These are phyloP conservation scores for Conidiobolus incongruus DNA, from an alignment of 371 early-diverging fungal species.

Conservation along the genomic window DNA sequence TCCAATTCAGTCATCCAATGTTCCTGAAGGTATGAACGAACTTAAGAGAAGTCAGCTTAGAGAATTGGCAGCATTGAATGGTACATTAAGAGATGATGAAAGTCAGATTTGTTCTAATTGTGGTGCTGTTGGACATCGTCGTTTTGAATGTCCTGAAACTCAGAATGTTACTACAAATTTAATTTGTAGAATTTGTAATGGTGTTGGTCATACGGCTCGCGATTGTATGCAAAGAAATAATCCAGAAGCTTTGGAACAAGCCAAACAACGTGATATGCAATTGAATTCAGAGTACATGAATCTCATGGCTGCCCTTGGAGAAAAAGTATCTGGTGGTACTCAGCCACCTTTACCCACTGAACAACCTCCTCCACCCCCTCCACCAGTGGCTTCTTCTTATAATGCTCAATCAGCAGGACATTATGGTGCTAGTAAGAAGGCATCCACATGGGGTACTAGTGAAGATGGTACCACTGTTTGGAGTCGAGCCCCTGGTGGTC, in stretches of 20 bases:
- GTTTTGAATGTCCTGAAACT: constrained; percentile 79
- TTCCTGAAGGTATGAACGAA: constrained; percentile 86
- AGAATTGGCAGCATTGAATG: constrained; percentile 86
- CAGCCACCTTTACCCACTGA: constrained; percentile 2
- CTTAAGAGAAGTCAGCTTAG: constrained; percentile 81
- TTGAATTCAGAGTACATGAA: constrained; percentile 69
- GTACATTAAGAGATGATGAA: constrained; percentile 87
- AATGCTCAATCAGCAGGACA: too few species aligned
- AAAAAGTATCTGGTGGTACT: constrained; percentile 21
- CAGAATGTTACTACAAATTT: constrained; percentile 56
- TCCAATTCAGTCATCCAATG: constrained; percentile 71
- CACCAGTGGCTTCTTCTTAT: neutral
- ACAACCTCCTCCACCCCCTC: neutral
- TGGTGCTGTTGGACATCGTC: constrained; percentile 73
- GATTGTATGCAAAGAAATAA: constrained; percentile 63
- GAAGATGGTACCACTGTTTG: too few species aligned
- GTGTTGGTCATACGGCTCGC: constrained; percentile 77
- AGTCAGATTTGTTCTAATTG: constrained; percentile 85
- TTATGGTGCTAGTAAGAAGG: too few species aligned
- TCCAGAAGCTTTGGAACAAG: constrained; percentile 38
- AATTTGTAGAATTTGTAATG: constrained; percentile 75
- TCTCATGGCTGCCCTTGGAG: constrained; percentile 78
- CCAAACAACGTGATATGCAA: constrained; percentile 54
- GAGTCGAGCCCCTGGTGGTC: too few species aligned
- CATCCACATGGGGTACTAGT: too few species aligned